These are phyloP conservation scores for Tieghemiomyces parasiticus DNA, from an alignment of 192 early-diverging fungal genomes.

Conservation along the genomic window DNA sequence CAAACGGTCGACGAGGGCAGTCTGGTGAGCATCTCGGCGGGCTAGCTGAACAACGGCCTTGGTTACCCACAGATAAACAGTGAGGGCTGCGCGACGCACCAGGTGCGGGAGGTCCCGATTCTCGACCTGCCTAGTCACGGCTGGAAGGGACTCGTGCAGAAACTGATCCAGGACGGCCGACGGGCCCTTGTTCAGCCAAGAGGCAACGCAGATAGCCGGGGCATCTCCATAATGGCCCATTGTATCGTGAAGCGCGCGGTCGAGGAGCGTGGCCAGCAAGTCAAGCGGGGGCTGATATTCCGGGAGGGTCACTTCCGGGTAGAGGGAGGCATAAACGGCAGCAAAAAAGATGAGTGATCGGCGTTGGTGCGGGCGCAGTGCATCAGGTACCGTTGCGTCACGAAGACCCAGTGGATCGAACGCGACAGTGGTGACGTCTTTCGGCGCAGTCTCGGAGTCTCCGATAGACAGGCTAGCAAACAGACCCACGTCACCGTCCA, in stretches of 20 bases:
- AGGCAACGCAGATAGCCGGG: conserved; percentile 37
- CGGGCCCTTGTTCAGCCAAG: conserved; percentile 44
- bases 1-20: conserved; percentile 33
- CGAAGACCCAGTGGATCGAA: background rate
- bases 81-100: conserved; percentile 14
- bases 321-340: background rate
- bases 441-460: background rate
- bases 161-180: background rate
- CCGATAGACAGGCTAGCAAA: background rate
- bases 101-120: conserved; percentile 13
- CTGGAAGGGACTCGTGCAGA: background rate
- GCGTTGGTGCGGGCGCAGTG: background rate
- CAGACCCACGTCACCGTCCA: background rate
- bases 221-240: conserved; percentile 30
- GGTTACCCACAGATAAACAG: conserved; percentile 33
- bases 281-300: conserved; percentile 25
- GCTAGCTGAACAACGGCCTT: conserved; percentile 47
- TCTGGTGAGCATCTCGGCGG: conserved; percentile 24
- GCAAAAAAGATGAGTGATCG: background rate
- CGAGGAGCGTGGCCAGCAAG: conserved; percentile 27
- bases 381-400: background rate
- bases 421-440: background rate
- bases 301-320: conserved; percentile 22
- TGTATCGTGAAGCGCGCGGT: conserved; percentile 21
- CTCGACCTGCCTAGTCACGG: background rate